phyloP scores from a whole-genome alignment of 208 protist genomes.

The Leishmania tropica region DNA sequence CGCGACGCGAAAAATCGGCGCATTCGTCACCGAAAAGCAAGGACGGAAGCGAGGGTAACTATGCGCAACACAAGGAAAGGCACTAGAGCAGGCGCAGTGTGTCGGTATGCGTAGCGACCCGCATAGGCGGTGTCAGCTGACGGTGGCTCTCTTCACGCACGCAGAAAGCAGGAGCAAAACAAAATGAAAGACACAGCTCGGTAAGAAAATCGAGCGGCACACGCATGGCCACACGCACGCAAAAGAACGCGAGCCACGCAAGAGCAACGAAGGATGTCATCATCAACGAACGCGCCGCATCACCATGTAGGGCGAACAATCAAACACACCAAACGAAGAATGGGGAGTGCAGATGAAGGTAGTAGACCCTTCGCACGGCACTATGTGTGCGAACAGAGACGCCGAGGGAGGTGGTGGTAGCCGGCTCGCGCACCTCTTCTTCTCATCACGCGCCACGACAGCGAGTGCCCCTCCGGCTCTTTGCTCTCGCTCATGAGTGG shows the following conservation, averaged over 20 bases:
- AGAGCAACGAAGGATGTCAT: background rate
- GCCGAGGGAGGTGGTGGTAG: background rate
- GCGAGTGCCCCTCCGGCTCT: background rate
- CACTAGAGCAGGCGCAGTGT: background rate
- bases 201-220: background rate
- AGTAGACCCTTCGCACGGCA: background rate
- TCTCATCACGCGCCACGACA: background rate
- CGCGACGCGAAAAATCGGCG: slow-evolving; percentile 24
- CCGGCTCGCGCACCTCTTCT: background rate
- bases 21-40: background rate
- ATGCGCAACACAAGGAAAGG: background rate
- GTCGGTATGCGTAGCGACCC: too few relatives aligned
- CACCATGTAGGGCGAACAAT: background rate
- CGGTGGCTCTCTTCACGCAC: background rate
- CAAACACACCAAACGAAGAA: background rate
- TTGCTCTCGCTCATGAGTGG: background rate
- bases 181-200: background rate
- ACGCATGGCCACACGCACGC: background rate
- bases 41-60: too few relatives aligned
- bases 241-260: background rate
- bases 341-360: background rate
- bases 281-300: background rate
- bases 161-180: background rate
- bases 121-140: background rate
- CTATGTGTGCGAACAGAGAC: background rate